Percentiles rank a stretch among this genome's conserved stretches.
phyloP scores from a whole-genome alignment of 495 filamentous ascomycete species.

The Xylaria cubensis region DNA sequence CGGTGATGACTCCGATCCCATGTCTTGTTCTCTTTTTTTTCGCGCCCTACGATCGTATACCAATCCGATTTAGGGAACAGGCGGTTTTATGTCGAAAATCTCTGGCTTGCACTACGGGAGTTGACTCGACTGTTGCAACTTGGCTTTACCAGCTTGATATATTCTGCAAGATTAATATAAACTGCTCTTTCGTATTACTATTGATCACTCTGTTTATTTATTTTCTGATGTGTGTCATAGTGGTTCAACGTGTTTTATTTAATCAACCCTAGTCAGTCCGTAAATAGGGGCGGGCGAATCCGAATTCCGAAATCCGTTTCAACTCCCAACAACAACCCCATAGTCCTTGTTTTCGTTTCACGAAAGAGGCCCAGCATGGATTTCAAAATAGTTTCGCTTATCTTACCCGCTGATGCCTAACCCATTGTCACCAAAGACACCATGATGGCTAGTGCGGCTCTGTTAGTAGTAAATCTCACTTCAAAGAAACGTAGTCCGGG shows the following conservation, averaged over 20 bases:
- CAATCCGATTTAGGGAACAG: neutral
- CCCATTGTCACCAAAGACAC: neutral
- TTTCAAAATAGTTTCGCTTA: neutral
- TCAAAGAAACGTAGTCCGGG: no score
- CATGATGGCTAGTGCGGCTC: neutral
- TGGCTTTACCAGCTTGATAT: neutral
- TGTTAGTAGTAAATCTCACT: neutral
- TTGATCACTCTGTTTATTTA: conserved; percentile 1
- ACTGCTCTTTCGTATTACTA: neutral
- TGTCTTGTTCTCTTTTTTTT: neutral
- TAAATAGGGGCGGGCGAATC: conserved; percentile 6
- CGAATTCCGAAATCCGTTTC: conserved; percentile 22
- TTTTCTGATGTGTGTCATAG: neutral
- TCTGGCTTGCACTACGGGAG: neutral
- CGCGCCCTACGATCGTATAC: neutral
- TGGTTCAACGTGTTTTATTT: neutral
- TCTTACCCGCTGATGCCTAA: neutral
- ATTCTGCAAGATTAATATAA: neutral
- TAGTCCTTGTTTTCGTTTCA: neutral
- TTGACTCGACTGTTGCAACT: neutral
- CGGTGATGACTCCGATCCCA: neutral
- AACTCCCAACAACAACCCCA: neutral
- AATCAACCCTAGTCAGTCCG: neutral
- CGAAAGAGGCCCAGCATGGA: neutral
- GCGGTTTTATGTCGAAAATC: neutral